phyloP scores from a whole-genome alignment of 2,329 filamentous ascomycete genomes.

The Leptographium lundbergii region DNA sequence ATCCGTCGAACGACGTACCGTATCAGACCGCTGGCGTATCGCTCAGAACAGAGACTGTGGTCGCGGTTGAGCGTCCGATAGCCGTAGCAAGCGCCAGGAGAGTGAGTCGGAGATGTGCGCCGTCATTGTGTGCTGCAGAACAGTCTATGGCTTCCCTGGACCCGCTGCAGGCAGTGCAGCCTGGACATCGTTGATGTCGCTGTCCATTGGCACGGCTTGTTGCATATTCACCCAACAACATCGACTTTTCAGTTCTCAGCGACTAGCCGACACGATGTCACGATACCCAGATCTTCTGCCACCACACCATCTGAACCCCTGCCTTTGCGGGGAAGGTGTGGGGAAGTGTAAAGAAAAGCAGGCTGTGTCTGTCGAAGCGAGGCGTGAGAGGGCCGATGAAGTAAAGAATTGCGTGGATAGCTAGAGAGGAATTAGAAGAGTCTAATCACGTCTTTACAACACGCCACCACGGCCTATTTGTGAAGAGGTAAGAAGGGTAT shows the following conservation, averaged over 20 bases:
- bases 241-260: constrained; percentile 8
- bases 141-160: no score
- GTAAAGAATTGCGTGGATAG: neutral
- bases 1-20: neutral
- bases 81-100: no score
- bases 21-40: constrained; percentile 1
- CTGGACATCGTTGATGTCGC: no score
- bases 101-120: no score
- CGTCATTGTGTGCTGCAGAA: no score
- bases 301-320: no score
- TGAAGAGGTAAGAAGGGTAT: no score
- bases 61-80: no score
- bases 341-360: neutral
- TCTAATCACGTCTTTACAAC: no score
- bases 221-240: constrained; percentile 13
- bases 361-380: neutral
- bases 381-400: neutral
- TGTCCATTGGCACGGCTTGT: constrained; percentile 9
- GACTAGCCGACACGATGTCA: constrained; percentile 12
- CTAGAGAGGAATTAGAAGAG: no score
- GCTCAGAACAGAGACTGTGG: neutral
- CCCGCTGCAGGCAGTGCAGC: no score
- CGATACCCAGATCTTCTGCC: neutral
- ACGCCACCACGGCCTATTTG: no score
- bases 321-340: neutral